Percentiles rank a stretch among this genome's conserved stretches.
Conservation (phyloP, 179 eudicot genomes). For the Heliamphora pulchella region DNA sequence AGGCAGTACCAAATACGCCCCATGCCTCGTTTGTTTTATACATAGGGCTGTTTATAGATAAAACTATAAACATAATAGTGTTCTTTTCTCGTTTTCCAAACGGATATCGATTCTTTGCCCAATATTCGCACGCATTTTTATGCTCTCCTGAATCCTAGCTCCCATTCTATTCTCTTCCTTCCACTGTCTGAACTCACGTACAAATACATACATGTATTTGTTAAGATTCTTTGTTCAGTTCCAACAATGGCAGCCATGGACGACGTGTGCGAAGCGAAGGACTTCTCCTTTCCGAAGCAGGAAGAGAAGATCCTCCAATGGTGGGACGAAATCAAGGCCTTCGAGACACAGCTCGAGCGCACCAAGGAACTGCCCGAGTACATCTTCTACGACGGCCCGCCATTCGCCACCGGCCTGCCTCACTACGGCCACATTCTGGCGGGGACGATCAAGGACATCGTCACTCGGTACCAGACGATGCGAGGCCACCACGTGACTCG, state of each 20-base stretch:
- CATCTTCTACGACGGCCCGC: slow-evolving; percentile 93
- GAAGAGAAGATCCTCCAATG: slow-evolving; percentile 57
- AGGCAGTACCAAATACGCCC: no score
- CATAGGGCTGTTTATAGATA: no score
- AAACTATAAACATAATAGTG: no score
- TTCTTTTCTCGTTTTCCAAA: no score
- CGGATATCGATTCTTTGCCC: no score
- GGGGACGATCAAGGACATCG: slow-evolving; percentile 86
- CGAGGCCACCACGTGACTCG: slow-evolving; percentile 90
- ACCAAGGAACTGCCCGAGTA: slow-evolving; percentile 62
- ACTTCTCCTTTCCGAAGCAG: slow-evolving; percentile 70
- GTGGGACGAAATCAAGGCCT: slow-evolving; percentile 65
- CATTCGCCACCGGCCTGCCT: slow-evolving; percentile 87
- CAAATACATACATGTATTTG: no score
- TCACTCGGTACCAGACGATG: slow-evolving; percentile 79
- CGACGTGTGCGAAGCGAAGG: slow-evolving; percentile 79
- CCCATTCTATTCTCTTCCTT: no score
- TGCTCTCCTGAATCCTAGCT: no score
- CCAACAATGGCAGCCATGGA: slow-evolving; percentile 47
- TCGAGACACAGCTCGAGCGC: slow-evolving; percentile 59
- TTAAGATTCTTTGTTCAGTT: no score
- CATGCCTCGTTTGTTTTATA: no score
- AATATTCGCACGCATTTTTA: no score
- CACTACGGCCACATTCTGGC: slow-evolving; percentile 95
- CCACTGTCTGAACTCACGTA: no score